Conservation (phyloP, 805 yeast species). For the Komagataella phaffii region DNA sequence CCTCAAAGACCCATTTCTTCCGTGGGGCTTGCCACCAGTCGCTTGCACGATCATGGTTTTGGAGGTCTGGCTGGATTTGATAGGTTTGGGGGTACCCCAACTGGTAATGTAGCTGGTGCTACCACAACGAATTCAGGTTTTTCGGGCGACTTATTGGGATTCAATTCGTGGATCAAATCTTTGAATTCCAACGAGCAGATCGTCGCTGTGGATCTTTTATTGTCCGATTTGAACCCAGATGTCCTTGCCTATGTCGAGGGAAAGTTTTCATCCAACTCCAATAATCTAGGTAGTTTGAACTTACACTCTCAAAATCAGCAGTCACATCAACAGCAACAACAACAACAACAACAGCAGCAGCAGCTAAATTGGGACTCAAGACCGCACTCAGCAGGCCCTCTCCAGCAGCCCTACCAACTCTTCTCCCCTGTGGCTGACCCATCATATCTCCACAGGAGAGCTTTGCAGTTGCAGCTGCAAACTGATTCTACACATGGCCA, state of each 20-base stretch:
- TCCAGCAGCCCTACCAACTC: conserved; percentile 6
- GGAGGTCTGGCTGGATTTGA: background rate
- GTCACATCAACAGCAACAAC: conserved; percentile 5
- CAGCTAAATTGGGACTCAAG: background rate
- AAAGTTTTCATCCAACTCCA: conserved; percentile 18
- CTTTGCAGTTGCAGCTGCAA: conserved; percentile 8
- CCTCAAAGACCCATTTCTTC: background rate
- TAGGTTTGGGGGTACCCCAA: background rate
- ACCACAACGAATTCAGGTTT: conserved; percentile 6
- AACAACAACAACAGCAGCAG: conserved; percentile 11
- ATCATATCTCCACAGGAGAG: conserved; percentile 9
- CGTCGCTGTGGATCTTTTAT: conserved; percentile 32
- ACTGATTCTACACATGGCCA: background rate
- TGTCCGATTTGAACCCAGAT: conserved; percentile 28
- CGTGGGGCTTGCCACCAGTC: background rate
- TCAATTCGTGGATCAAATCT: conserved; percentile 31
- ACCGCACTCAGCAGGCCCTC: conserved; percentile 3
- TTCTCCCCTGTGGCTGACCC: conserved; percentile 16
- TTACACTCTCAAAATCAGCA: conserved; percentile 6
- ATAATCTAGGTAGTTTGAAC: background rate
- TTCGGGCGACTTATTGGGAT: conserved; percentile 29
- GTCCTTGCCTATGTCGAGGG: conserved; percentile 29
- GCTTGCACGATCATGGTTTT: background rate
- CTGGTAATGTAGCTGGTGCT: background rate
- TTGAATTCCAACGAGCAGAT: conserved; percentile 32